Conservation (phyloP, 345 rosid genomes). For the Trapa incisa region DNA sequence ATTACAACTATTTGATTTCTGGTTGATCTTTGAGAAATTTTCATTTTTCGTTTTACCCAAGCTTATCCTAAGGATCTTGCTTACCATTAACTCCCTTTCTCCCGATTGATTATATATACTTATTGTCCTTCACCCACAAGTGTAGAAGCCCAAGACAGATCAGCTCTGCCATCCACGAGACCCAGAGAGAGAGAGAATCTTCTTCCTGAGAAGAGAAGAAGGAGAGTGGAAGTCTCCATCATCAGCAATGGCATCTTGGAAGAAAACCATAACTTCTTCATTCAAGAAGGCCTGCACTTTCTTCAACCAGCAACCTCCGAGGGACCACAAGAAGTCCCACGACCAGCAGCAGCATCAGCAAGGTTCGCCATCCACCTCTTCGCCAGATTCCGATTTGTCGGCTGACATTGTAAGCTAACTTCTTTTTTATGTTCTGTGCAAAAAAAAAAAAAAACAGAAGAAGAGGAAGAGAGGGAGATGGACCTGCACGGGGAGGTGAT, state of each 20-base stretch:
- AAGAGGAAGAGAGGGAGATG: slow-evolving; percentile 30
- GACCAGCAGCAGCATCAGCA: not conserved
- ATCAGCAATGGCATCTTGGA: slow-evolving; percentile 56
- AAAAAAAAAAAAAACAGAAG: slow-evolving; percentile 21
- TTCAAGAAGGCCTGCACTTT: slow-evolving; percentile 73
- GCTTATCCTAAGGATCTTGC: slow-evolving; percentile 76
- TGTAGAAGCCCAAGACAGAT: not conserved
- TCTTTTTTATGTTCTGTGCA: not conserved
- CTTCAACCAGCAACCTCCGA: slow-evolving; percentile 46
- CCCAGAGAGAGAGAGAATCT: no score
- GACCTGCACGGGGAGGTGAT: slow-evolving; percentile 81
- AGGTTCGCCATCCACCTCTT: not conserved
- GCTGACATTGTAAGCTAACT: not conserved
- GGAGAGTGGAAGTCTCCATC: not conserved
- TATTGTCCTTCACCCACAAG: not conserved
- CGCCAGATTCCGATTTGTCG: not conserved
- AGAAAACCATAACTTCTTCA: slow-evolving; percentile 62
- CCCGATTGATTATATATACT: no score
- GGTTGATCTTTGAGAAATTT: no score
- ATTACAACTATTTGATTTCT: no score
- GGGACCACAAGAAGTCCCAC: slow-evolving; percentile 26
- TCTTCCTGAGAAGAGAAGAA: no score
- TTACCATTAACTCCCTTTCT: slow-evolving; percentile 15
- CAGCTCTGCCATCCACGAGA: not conserved
- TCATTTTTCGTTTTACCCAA: not conserved